Conservation (phyloP, 257 asterid species). For the Voacanga thouarsii region DNA sequence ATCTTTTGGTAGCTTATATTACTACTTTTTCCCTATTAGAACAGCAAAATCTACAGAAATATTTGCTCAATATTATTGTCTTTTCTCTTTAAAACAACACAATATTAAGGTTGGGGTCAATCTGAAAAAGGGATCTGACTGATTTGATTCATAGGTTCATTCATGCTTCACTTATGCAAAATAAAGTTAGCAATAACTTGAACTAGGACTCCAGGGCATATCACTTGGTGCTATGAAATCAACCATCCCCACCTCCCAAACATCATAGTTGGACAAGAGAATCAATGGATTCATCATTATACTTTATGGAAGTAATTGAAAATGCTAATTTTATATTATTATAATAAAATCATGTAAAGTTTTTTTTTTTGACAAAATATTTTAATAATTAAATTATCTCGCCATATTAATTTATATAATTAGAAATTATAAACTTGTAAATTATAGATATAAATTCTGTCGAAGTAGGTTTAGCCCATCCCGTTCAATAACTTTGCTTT, state of each 20-base stretch:
- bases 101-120: conserved; percentile 1
- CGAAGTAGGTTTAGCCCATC: neutral
- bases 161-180: neutral
- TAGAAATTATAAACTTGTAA: too few species aligned
- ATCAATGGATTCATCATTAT: neutral
- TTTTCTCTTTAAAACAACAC: neutral
- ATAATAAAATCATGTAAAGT: too few species aligned
- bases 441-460: too few species aligned
- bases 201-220: neutral
- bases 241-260: neutral
- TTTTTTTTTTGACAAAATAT: too few species aligned
- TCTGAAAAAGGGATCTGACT: neutral
- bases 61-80: neutral
- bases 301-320: neutral
- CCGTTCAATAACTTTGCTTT: neutral
- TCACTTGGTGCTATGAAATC: neutral
- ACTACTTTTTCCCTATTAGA: neutral
- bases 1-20: neutral
- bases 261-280: neutral
- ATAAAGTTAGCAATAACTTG: neutral
- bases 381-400: too few species aligned
- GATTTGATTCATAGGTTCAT: too few species aligned
- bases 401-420: too few species aligned
- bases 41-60: neutral
- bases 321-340: too few species aligned